Evolutionary conservation across 2,329 filamentous ascomycete species (phyloP), one percentile per base, ranked within the genome.

Genomic region (Berkeleyomyces basicola): DNA sequence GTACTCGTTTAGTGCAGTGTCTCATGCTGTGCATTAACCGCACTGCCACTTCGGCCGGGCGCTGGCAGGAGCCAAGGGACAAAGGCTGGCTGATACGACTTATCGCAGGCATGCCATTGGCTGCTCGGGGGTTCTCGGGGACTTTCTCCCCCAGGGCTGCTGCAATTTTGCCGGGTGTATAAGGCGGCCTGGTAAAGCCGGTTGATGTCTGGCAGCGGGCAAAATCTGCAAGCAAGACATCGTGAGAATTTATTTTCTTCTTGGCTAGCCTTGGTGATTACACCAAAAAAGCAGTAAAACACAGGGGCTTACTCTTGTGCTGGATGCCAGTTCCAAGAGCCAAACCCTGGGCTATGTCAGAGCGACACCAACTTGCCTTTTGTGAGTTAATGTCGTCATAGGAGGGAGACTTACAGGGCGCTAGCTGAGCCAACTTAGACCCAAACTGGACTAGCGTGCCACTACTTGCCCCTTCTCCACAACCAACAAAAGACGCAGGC

Each of bases 331-430:
- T 14, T 11, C 42, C 42, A 11, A 23, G 23, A 23, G 2, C 42
- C 5, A 9, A 53, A 11, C 31, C 49, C 49, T 36, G n/a, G 33
- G 49, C 49, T 10, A 53, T 53, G 49, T 36, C 14, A 36, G 33
- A 10, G 10, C 1, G 14, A 53, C 23, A 53, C 33, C 23, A 47
- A 55, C n/a, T 7, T 36, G 23, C 11, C 40, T 10, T 51, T 46
- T 16, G 23, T 14, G 36, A 49, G 10, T n/a, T 51, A 57, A 49
- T 61, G 60, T 61, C 49, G 60, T 61, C 60, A 61, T 61, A 46
- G 51, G 16, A 16, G 23, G 23, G 2, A 53, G 23, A 33, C 49
- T 33, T 53, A 23, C 14, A 33, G 49, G 11, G 49, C 49, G 14
- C 49, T 53, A 53, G 49, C 49, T 53, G 49, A 7, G 23, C 49